Conservation (phyloP, 768 basidiomycete genomes). For the Podaxis carcinomalis region DNA sequence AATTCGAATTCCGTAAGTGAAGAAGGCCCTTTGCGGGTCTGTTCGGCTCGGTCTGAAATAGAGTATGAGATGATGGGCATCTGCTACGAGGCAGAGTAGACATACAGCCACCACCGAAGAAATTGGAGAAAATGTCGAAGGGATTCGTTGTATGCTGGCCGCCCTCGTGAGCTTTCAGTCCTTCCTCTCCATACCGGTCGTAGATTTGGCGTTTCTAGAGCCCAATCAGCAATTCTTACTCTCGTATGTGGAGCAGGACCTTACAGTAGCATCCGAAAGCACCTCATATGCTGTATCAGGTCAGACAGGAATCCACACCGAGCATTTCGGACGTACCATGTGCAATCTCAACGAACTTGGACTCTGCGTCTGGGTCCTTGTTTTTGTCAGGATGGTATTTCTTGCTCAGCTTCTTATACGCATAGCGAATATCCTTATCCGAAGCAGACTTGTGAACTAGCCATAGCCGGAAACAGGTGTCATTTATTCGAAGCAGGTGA, state of each 20-base stretch:
- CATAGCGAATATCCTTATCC: slow-evolving; percentile 85
- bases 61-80: neutral
- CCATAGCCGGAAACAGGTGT: slow-evolving; percentile 5
- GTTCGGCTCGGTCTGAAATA: slow-evolving; percentile 46
- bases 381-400: slow-evolving; percentile 97
- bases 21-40: slow-evolving; percentile 71
- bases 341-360: slow-evolving; percentile 87
- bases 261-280: slow-evolving; percentile 79
- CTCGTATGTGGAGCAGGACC: slow-evolving; percentile 17
- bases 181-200: slow-evolving; percentile 94
- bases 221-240: slow-evolving; percentile 4
- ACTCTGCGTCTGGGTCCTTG: slow-evolving; percentile 75
- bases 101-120: slow-evolving; percentile 85
- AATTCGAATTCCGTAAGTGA: slow-evolving; percentile 83
- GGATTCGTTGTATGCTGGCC: slow-evolving; percentile 81
- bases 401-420: slow-evolving; percentile 85
- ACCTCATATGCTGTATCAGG: slow-evolving; percentile 77
- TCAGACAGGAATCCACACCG: neutral
- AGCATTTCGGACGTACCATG: slow-evolving; percentile 51
- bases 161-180: slow-evolving; percentile 85
- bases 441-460: slow-evolving; percentile 71
- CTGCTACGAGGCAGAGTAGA: slow-evolving; percentile 13
- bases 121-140: slow-evolving; percentile 90
- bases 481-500: slow-evolving; percentile 20
- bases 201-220: slow-evolving; percentile 87